A percentile compares a stretch with the other conserved stretches of the same genome.
phyloP scores from a whole-genome alignment of 2,329 filamentous ascomycete species.

The Dissoconium aciculare region DNA sequence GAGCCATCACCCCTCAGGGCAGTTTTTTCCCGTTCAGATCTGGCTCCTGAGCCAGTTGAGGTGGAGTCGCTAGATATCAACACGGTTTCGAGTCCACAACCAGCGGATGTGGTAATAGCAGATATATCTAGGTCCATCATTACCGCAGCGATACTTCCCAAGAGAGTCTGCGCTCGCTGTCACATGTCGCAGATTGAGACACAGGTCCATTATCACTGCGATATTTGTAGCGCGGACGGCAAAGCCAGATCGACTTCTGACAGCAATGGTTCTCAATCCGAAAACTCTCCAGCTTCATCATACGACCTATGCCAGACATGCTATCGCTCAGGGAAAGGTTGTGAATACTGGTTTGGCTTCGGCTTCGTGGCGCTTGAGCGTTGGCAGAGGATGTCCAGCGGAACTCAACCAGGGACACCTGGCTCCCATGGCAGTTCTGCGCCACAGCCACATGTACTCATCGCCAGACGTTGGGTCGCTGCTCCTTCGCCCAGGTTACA shows the following conservation, averaged over 20 bases:
- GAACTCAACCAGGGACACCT: slow-evolving; percentile 12
- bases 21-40: no score
- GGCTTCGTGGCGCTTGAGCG: slow-evolving; percentile 50
- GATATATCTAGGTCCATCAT: no score
- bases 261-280: neutral
- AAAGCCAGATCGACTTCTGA: no score
- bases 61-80: no score
- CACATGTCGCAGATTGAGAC: slow-evolving; percentile 61
- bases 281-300: neutral
- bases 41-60: no score
- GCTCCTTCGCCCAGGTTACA: no score
- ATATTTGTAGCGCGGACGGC: slow-evolving; percentile 50
- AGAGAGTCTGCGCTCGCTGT: slow-evolving; percentile 50
- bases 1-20: no score
- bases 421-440: slow-evolving; percentile 27
- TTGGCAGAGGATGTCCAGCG: slow-evolving; percentile 18
- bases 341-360: slow-evolving; percentile 79
- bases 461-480: slow-evolving; percentile 30
- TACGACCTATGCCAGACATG: slow-evolving; percentile 73
- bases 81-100: no score
- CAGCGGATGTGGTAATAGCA: slow-evolving; percentile 1
- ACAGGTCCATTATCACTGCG: slow-evolving; percentile 72
- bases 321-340: slow-evolving; percentile 63
- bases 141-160: slow-evolving; percentile 3
- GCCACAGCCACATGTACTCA: slow-evolving; percentile 40